These are phyloP conservation scores for Globisporangium heterothallicum DNA, from an alignment of 352 stramenopile species.

Conservation along the genomic window DNA sequence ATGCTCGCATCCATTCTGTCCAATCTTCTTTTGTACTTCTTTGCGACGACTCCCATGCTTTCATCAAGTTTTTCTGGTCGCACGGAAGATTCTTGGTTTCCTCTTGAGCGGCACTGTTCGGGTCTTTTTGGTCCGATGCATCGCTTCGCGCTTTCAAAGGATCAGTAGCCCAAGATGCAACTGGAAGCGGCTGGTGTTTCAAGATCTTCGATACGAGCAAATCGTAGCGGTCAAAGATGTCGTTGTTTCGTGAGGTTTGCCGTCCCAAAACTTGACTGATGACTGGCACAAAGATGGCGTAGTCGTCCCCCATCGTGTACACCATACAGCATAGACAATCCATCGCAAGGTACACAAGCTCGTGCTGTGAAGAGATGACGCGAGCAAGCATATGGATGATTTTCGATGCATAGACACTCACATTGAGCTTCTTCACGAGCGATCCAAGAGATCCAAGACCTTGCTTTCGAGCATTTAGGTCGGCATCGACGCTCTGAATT, in stretches of 20 bases:
- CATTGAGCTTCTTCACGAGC: slow-evolving; percentile 87
- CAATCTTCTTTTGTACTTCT: slow-evolving; percentile 93
- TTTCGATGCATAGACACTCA: slow-evolving; percentile 85
- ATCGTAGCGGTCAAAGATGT: slow-evolving; percentile 87
- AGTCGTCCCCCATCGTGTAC: slow-evolving; percentile 87
- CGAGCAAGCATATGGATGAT: slow-evolving; percentile 88
- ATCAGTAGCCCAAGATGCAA: slow-evolving; percentile 78
- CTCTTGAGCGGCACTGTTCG: slow-evolving; percentile 27
- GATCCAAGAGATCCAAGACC: slow-evolving; percentile 74
- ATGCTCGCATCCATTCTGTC: slow-evolving; percentile 98
- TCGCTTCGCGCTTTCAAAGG: slow-evolving; percentile 46
- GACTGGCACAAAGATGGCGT: slow-evolving; percentile 85
- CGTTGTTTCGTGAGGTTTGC: slow-evolving; percentile 59
- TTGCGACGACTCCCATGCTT: slow-evolving; percentile 82
- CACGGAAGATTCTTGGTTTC: slow-evolving; percentile 76
- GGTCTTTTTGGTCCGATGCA: slow-evolving; percentile 34
- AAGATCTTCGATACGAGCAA: slow-evolving; percentile 84
- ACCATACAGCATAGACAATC: slow-evolving; percentile 87
- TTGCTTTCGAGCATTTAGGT: slow-evolving; percentile 77
- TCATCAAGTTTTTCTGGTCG: slow-evolving; percentile 81
- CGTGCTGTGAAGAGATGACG: slow-evolving; percentile 75
- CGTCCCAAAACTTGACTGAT: slow-evolving; percentile 78
- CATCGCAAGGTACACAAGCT: slow-evolving; percentile 85
- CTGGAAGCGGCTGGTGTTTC: slow-evolving; percentile 80
- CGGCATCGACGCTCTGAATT: slow-evolving; percentile 73